A percentile compares a stretch with the other conserved stretches of the same genome.
Conservation (phyloP, 441 rosid species). For the Pelargonium citronellum region DNA sequence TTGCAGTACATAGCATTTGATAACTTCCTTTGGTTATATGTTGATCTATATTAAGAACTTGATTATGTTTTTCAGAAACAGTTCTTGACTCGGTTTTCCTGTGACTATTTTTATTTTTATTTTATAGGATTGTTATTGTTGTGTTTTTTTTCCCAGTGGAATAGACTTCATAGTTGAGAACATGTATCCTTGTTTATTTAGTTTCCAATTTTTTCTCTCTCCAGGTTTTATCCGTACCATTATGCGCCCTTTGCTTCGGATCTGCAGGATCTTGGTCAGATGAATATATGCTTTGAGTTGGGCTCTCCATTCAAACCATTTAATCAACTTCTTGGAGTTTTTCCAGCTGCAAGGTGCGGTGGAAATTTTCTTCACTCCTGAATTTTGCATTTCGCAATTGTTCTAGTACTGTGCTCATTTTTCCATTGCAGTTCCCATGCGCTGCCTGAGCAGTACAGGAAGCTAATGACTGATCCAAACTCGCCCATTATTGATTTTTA, state of each 20-base stretch:
- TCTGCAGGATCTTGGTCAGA: constrained; percentile 23
- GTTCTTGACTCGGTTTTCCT: too few relatives aligned
- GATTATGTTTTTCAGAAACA: too few relatives aligned
- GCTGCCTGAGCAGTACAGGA: constrained; percentile 29
- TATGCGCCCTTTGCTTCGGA: constrained; percentile 43
- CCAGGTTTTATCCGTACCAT: constrained; percentile 38
- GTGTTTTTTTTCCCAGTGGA: not conserved
- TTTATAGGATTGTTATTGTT: not conserved
- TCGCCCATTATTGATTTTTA: constrained; percentile 32
- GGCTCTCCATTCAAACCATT: constrained; percentile 34
- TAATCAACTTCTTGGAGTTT: constrained; percentile 30
- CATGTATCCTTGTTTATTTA: not conserved
- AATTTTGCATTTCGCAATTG: not conserved
- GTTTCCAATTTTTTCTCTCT: not conserved
- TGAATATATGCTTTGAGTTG: constrained; percentile 23
- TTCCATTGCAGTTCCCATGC: constrained; percentile 30
- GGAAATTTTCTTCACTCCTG: constrained; percentile 1
- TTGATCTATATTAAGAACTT: not conserved
- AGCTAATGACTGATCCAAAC: constrained; percentile 25
- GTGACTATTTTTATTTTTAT: too few relatives aligned
- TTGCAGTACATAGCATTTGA: not conserved
- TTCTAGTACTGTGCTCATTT: not conserved
- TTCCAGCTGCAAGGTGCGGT: constrained; percentile 31
- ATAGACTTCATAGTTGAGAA: not conserved
- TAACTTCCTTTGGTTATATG: not conserved